Evolutionary conservation across 352 stramenopile species (phyloP), one percentile per base, ranked within the genome.

Genomic region (Globisporangium yorkense): DNA sequence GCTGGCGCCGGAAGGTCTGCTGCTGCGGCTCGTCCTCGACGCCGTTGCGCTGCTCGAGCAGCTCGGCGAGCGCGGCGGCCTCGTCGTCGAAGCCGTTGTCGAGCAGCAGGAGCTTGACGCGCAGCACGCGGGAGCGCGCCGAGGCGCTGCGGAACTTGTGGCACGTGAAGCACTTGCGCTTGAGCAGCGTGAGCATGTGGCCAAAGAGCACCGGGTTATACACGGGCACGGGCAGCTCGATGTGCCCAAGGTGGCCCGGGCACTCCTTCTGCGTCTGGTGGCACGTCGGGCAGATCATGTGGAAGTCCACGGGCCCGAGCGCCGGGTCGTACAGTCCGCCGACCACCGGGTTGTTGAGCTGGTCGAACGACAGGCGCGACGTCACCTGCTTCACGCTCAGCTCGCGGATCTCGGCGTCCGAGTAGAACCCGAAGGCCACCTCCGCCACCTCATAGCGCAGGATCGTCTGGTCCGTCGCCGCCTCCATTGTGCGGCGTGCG

Each of bases 141-240:
- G 83, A 84, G 9, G 83, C 70, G 27, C 94, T 66, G 60, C 89
- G 84, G 65, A 99, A 98, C 66, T 97, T 97, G 84, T 99, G 96
- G 85, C 98, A 99, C 55, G 84, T 92, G 55, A 99, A 95, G 87
- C 98, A 99, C 71, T 99, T 99, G 71, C 87, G 84, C 68, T 97
- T 94, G 62, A 99, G 80, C 33, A 99, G 70, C 51, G 91, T 96
- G 59, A 99, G 77, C 71, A 99, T 77, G 40, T 96, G 84, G 1
- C 59, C 48, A 62, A 99, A 99, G 20, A 99, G 81, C 44, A 99
- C 80, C 0, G 97, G 97, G 74, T 99, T 97, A 70, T 99, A 99
- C 37, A 99, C 83, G 7, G 97, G 97, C 37, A 99, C 92, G 56
- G 92, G 94, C 43, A 99, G 83, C 82, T 99, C 96, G 60, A 99